Base-by-base conservation (phyloP, 441 rosid species). In the Syzygium syzygioides region DNA sequence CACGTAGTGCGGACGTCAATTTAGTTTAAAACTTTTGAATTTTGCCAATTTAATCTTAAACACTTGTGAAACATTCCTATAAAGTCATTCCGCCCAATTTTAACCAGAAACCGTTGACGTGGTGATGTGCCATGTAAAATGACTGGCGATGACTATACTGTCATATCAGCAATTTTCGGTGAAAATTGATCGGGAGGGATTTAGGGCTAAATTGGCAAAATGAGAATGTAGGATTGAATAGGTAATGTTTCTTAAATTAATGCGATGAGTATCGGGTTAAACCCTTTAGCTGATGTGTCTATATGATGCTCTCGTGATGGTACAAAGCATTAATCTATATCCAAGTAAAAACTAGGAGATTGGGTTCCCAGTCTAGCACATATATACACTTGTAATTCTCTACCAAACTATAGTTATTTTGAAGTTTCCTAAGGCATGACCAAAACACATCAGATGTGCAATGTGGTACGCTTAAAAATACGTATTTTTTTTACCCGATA, bases 121-220 rank as follows among this genome's bases (percentile, higher is more conserved):
- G 41, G 3, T 4, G 3, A 0, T 68, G 48, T 32, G 23, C 5
- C 7, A 19, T 1, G 2, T 34, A 68, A 0, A 48, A 34, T 0
- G 0, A 62, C 10, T n/a, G 14, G 17, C 4, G 1, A 68, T 34
- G 6, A 34, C 2, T 18, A 0, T 5, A 68, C 12, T 9, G 2
- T 34, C 26, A 68, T 11, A 4, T 34, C 26, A 19, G 6, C 10
- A 10, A 19, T 37, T 71, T 71, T 6, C 2, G 2, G 9, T 1
- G 1, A 37, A 23, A 37, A 71, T 37, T 37, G n/a, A 20, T 12
- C 0, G 9, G 17, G 5, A 71, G 23, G 23, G 2, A 6, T 37
- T 12, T 20, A 37, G 25, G 9, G 26, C 52, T 71, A 23, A 71
- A 37, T 71, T 37, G 41, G 4, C 4, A 17, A n/a, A 20, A 28